Evolutionary conservation across 2,329 filamentous ascomycete genomes (phyloP).

Genomic region (Biscogniauxia mediterranea): DNA sequence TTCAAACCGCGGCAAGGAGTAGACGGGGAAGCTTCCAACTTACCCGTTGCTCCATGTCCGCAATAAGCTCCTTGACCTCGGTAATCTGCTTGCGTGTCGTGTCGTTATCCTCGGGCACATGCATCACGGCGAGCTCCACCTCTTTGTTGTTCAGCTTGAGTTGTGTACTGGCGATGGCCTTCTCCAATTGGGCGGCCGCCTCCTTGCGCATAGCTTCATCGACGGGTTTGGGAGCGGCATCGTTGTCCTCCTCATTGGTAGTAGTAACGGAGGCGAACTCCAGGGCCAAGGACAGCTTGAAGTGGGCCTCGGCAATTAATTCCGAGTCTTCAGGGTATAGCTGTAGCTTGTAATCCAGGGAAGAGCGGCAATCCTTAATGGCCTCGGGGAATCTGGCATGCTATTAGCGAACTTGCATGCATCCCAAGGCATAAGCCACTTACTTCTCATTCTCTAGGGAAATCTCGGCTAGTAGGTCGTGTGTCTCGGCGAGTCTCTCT

Average conservation of each 20-base stretch:
- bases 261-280: conserved; percentile 85
- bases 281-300: conserved; percentile 89
- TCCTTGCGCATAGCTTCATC: conserved; percentile 71
- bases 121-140: conserved; percentile 60
- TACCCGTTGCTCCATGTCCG: conserved; percentile 75
- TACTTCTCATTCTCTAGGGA: conserved; percentile 91
- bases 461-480: conserved; percentile 92
- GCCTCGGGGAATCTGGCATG: conserved; percentile 69
- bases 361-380: conserved; percentile 77
- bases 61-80: conserved; percentile 75
- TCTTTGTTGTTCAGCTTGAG: conserved; percentile 70
- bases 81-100: conserved; percentile 59
- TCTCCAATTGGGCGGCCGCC: conserved; percentile 68
- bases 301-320: conserved; percentile 90
- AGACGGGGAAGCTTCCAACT: conserved; percentile 34
- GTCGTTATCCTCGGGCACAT: conserved; percentile 66
- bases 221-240: conserved; percentile 48
- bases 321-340: conserved; percentile 80
- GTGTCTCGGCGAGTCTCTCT: conserved; percentile 86
- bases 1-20: conserved; percentile 20
- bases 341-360: conserved; percentile 74
- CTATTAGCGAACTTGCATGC: conserved; percentile 17
- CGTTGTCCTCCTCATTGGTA: conserved; percentile 50
- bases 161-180: conserved; percentile 70
- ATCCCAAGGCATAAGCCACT: conserved; percentile 16